Base-by-base conservation (phyloP, 768 basidiomycete genomes). In the Mycena galopus region DNA sequence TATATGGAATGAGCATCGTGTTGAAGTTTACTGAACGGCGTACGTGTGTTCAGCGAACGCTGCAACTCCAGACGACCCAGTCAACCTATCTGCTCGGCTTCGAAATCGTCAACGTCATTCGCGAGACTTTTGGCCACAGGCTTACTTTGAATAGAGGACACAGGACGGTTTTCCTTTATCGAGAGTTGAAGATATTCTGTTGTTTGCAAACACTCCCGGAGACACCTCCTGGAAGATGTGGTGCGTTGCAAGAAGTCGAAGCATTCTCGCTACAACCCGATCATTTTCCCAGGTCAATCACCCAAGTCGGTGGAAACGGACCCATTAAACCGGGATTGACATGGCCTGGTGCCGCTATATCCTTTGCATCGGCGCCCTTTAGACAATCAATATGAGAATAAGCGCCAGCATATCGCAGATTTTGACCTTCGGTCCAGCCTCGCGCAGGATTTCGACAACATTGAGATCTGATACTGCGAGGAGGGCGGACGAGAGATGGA, bases 211-310 rank as follows among this genome's bases (percentile, higher is more conserved):
- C 14, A 80, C 77, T 47, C 79, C 67, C 0, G 80, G 81, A 1
- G 67, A 67, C 29, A 80, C 76, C 65, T 84, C 84, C 17, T 57
- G 51, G 75, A 83, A 84, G 37, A 84, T 77, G 63, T 83, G 80
- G 59, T 79, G 75, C 0, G 80, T 80, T 8, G 83, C 82, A 16
- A 84, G 78, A 14, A 80, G 73, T 16, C 82, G 78, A 4, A 84
- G 73, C 33, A 78, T 69, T 25, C 82, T 77, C 7, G 72, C 81
- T 84, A 33, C 25, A 37, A 50, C 69, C 72, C 30, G 27, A 55
- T 8, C 16, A 37, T 37, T 37, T 16, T 37, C 16, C 16, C 35
- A 37, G 35, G 35, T 8, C 11, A 37, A 37, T 37, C 35, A 37
- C 4, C 16, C 10, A 11, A 10, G 35, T 37, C 11, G 16, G 35